Evolutionary conservation across 257 asterid species (phyloP).

Genomic region (Salvia miltiorrhiza): DNA sequence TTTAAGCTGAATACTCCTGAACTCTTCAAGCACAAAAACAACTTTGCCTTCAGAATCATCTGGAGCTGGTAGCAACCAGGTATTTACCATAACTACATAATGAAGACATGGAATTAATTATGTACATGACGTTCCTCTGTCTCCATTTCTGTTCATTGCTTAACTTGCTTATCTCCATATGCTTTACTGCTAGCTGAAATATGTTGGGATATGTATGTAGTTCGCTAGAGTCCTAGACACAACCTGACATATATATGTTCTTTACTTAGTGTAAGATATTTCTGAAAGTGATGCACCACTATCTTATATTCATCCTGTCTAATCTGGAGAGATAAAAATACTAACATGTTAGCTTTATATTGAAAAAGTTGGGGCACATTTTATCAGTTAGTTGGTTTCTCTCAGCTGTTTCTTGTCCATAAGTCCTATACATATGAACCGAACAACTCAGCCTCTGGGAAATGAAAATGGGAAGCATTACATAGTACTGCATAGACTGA

Average conservation of each 20-base stretch:
- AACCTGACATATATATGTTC: not conserved
- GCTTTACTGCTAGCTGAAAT: not conserved
- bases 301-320: not conserved
- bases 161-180: not conserved
- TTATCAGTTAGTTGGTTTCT: not conserved
- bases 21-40: not conserved
- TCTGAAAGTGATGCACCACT: not conserved
- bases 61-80: not conserved
- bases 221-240: not conserved
- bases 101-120: not conserved
- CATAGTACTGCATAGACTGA: not conserved
- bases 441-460: not conserved
- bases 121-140: not conserved
- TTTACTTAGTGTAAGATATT: not conserved
- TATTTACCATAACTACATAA: not conserved
- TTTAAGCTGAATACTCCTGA: not conserved
- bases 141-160: not conserved
- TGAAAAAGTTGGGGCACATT: not conserved
- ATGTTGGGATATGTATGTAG: not conserved
- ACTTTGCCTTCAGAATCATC: not conserved
- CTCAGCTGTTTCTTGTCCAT: not conserved
- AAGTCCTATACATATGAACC: not conserved
- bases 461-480: not conserved
- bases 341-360: not conserved
- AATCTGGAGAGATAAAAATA: not conserved